phyloP scores from a whole-genome alignment of 192 early-diverging fungal genomes.

The Thoreauomyces humboldtii region DNA sequence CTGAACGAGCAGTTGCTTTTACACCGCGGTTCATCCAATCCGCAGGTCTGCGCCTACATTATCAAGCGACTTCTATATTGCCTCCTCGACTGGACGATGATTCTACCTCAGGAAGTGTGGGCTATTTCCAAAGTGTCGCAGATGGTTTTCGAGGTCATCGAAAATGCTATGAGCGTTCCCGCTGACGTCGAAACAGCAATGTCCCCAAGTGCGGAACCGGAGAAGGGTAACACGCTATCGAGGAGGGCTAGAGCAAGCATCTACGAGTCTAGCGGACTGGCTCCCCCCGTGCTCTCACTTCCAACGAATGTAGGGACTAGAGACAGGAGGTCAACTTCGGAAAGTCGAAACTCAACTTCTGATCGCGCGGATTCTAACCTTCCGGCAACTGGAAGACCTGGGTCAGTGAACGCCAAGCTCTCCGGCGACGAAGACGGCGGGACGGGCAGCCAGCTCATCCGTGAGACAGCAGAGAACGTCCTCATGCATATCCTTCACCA shows the following conservation, averaged over 20 bases:
- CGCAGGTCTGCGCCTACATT: not conserved
- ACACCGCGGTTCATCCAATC: too few relatives aligned
- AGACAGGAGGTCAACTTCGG: too few relatives aligned
- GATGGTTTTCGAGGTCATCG: slow-evolving; percentile 71
- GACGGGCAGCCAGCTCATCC: not conserved
- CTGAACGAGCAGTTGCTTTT: slow-evolving; percentile 65
- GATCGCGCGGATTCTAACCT: too few relatives aligned
- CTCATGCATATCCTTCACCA: slow-evolving; percentile 71
- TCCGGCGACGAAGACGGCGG: too few relatives aligned
- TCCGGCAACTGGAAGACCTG: too few relatives aligned
- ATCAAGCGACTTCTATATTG: slow-evolving; percentile 68
- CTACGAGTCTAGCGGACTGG: slow-evolving; percentile 17
- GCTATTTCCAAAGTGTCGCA: slow-evolving; percentile 60
- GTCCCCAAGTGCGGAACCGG: not conserved
- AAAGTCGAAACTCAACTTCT: too few relatives aligned
- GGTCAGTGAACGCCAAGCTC: too few relatives aligned
- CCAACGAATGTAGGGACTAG: too few relatives aligned
- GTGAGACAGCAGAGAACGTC: slow-evolving; percentile 69
- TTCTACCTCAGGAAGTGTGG: slow-evolving; percentile 56
- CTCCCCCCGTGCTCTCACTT: too few relatives aligned
- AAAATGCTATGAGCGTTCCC: slow-evolving; percentile 46
- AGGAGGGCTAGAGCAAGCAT: slow-evolving; percentile 19
- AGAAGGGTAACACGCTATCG: not conserved
- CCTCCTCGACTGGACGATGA: slow-evolving; percentile 76
- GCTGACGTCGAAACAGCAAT: slow-evolving; percentile 10